A percentile compares a stretch with the other conserved stretches of the same genome.
These are phyloP conservation scores for Podaxis sp. DNA, from an alignment of 768 basidiomycete genomes.

Conservation along the genomic window DNA sequence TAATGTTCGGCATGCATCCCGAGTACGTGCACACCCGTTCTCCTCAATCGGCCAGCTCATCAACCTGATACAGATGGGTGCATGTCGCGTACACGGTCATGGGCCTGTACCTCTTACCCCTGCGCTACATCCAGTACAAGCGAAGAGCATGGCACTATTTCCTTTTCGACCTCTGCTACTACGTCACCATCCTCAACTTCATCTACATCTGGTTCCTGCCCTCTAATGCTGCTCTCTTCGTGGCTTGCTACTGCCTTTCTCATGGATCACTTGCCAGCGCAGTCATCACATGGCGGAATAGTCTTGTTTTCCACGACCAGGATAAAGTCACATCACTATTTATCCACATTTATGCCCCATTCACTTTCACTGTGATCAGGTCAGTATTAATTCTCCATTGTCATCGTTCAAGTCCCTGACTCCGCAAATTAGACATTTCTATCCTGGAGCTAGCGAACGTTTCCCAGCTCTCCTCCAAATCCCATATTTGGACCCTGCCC, in stretches of 20 bases:
- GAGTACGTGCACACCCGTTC: slow-evolving; percentile 50
- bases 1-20: slow-evolving; percentile 86
- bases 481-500: slow-evolving; percentile 66
- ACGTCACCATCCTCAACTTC: slow-evolving; percentile 88
- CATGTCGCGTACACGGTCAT: slow-evolving; percentile 86
- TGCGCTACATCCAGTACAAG: slow-evolving; percentile 87
- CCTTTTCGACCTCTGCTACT: slow-evolving; percentile 92
- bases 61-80: slow-evolving; percentile 61
- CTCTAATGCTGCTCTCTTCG: slow-evolving; percentile 71
- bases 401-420: not conserved
- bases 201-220: slow-evolving; percentile 92
- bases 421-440: slow-evolving; percentile 70
- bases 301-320: slow-evolving; percentile 94
- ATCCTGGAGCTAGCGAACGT: slow-evolving; percentile 72
- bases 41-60: slow-evolving; percentile 5
- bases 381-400: slow-evolving; percentile 31
- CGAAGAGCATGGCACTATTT: slow-evolving; percentile 94
- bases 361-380: slow-evolving; percentile 91
- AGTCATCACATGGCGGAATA: slow-evolving; percentile 98
- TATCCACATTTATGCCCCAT: slow-evolving; percentile 91
- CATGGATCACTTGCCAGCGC: slow-evolving; percentile 91
- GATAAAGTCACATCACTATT: slow-evolving; percentile 97
- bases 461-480: slow-evolving; percentile 84
- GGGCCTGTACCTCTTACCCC: slow-evolving; percentile 74
- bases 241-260: slow-evolving; percentile 90